phyloP scores from a whole-genome alignment of 495 filamentous ascomycete species.

The Evernia prunastri region DNA sequence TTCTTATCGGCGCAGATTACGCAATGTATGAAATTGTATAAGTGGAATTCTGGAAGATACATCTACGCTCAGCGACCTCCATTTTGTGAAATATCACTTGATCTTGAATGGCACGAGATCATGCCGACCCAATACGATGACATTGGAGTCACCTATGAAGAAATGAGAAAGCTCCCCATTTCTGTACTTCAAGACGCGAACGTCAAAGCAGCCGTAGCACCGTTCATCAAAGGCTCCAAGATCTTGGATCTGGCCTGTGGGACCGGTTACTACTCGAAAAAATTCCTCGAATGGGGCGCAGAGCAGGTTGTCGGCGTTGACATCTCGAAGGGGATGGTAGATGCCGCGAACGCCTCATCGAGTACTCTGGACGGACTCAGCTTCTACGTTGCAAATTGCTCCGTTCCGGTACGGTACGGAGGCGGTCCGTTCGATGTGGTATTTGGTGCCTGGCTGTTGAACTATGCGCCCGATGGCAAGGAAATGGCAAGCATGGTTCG shows the following conservation, averaged over 20 bases:
- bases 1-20: neutral
- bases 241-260: slow-evolving; percentile 30
- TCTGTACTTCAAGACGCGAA: slow-evolving; percentile 13
- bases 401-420: slow-evolving; percentile 10
- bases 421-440: slow-evolving; percentile 33
- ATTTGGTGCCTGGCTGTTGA: slow-evolving; percentile 35
- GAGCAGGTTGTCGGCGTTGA: slow-evolving; percentile 30
- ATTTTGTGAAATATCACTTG: neutral
- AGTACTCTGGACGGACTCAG: neutral
- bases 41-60: neutral
- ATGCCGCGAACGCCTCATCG: slow-evolving; percentile 1
- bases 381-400: slow-evolving; percentile 25
- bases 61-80: neutral
- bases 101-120: neutral
- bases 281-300: slow-evolving; percentile 24
- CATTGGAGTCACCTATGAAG: slow-evolving; percentile 10
- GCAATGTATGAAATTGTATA: neutral
- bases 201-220: slow-evolving; percentile 16
- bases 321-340: slow-evolving; percentile 29
- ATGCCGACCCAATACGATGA: neutral
- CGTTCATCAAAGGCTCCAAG: slow-evolving; percentile 16
- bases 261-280: slow-evolving; percentile 22
- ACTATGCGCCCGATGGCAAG: slow-evolving; percentile 30
- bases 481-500: slow-evolving; percentile 31
- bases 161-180: slow-evolving; percentile 12